Conservation (phyloP, 371 early-diverging fungal species). For the Apophysomyces trapeziformis region DNA sequence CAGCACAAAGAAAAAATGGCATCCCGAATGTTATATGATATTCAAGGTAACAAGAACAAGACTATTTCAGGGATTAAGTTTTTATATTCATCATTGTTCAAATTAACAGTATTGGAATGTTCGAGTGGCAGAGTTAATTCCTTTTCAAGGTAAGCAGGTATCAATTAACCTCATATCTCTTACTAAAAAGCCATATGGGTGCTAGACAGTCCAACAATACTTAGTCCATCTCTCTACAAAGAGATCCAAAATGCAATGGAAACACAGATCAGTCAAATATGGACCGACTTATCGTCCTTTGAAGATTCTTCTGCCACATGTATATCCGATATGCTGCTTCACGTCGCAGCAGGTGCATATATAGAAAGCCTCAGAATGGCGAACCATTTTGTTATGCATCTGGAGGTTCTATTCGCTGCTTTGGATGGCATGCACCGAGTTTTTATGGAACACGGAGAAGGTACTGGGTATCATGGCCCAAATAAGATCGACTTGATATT, state of each 20-base stretch:
- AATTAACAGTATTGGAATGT: slow-evolving; percentile 72
- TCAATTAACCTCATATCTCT: background rate
- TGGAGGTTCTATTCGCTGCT: slow-evolving; percentile 87
- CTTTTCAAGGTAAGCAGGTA: slow-evolving; percentile 17
- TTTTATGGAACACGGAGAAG: slow-evolving; percentile 29
- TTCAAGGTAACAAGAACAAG: slow-evolving; percentile 30
- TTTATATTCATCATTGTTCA: slow-evolving; percentile 24
- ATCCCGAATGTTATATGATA: slow-evolving; percentile 99
- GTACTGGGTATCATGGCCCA: background rate
- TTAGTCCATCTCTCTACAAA: slow-evolving; percentile 32
- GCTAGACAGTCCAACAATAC: background rate
- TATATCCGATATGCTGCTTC: slow-evolving; percentile 94
- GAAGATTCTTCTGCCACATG: slow-evolving; percentile 96
- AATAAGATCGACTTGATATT: background rate
- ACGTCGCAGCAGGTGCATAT: slow-evolving; percentile 86
- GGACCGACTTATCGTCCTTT: slow-evolving; percentile 91
- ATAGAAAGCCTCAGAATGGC: slow-evolving; percentile 89
- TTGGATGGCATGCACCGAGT: slow-evolving; percentile 68
- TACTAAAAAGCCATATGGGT: background rate
- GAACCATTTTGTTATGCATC: slow-evolving; percentile 86
- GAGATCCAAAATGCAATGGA: slow-evolving; percentile 57
- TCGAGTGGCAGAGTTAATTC: slow-evolving; percentile 47
- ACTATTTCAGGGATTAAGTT: background rate
- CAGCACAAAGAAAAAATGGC: slow-evolving; percentile 86
- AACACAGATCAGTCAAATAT: slow-evolving; percentile 84